phyloP scores from a whole-genome alignment of 2,329 filamentous ascomycete species.

The Pseudocercospora fijiensis region DNA sequence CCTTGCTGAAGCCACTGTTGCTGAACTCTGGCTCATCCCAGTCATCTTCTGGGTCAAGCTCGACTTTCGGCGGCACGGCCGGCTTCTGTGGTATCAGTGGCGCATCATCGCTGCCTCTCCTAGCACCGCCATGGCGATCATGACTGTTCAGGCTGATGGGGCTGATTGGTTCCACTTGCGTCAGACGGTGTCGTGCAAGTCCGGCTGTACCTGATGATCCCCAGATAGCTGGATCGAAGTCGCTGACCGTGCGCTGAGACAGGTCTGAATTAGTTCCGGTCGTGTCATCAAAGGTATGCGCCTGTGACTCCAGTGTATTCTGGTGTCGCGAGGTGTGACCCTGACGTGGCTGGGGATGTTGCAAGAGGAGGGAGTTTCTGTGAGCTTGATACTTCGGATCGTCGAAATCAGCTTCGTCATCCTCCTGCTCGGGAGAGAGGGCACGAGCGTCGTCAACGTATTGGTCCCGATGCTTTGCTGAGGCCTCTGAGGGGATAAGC shows the following conservation, averaged over 20 bases:
- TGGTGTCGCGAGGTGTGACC: conserved; percentile 74
- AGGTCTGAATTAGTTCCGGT: conserved; percentile 38
- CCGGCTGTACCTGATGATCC: conserved; percentile 43
- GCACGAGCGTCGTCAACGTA: conserved; percentile 25
- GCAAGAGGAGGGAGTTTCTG: conserved; percentile 74
- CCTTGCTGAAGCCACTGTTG: conserved; percentile 38
- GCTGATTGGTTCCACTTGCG: conserved; percentile 30
- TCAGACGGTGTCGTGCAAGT: conserved; percentile 35
- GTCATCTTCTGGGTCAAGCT: conserved; percentile 31
- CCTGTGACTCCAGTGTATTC: conserved; percentile 70
- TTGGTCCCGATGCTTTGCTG: conserved; percentile 24
- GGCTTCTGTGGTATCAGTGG: conserved; percentile 54
- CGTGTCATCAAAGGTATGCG: conserved; percentile 57
- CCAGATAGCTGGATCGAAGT: conserved; percentile 50
- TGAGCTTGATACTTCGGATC: conserved; percentile 81
- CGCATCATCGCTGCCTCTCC: conserved; percentile 57
- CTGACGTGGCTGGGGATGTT: conserved; percentile 74
- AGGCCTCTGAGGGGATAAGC: conserved; percentile 56
- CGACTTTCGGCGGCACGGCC: conserved; percentile 28
- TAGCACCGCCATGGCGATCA: conserved; percentile 34
- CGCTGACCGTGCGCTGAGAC: conserved; percentile 37
- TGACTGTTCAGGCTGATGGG: conserved; percentile 35
- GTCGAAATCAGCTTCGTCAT: conserved; percentile 40
- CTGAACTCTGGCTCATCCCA: conserved; percentile 36
- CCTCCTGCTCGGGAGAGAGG: conserved; percentile 30